Base-by-base conservation (phyloP, 495 filamentous ascomycete genomes). In the Lindgomyces ingoldianus region DNA sequence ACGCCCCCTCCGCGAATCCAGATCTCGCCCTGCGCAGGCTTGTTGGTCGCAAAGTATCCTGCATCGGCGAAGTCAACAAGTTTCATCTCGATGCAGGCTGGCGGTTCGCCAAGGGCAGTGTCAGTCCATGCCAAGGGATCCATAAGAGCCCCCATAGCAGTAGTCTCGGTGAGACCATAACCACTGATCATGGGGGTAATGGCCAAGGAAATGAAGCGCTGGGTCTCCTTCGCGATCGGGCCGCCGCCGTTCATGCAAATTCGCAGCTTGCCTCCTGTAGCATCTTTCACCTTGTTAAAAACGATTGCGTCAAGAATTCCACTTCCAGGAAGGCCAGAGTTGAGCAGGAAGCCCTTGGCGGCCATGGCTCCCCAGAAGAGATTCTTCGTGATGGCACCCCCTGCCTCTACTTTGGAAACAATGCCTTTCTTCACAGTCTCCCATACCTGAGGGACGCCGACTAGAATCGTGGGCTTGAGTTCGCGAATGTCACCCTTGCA, bases 401-500 rank as follows among this genome's bases (percentile, higher is more conserved):
- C 85, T 66, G 87, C 85, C 76, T 89, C 86, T 61, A 98, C 85
- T 78, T 96, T 94, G 72, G 83, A 81, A 65, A 96, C 80, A 65
- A 98, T 93, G 68, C 94, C 94, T 77, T 98, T 98, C 87, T 97
- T 98, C 68, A 98, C 91, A 0, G 91, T 87, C 77, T 98, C 94
- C 90, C 93, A 98, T 11, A 98, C 94, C 30, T 93, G 92, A 8
- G 94, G 94, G 19, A 98, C 94, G 73, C 94, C 94, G 49, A 97
- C 91, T 46, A 98, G 81, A 65, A 98, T 85, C 19, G 89, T 93
- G 22, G 94, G 94, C 72, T 86, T 87, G 77, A 96, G 91, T 73
- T 98, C 94, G 63, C 87, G 85, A 70, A 98, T 98, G 74, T 98
- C 94, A 62, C 94, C 94, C 72, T 88, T 89, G 84, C 91, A 98